phyloP scores from a whole-genome alignment of 176 grass and related monocot genomes.

The Bonia amplexicaulis region DNA sequence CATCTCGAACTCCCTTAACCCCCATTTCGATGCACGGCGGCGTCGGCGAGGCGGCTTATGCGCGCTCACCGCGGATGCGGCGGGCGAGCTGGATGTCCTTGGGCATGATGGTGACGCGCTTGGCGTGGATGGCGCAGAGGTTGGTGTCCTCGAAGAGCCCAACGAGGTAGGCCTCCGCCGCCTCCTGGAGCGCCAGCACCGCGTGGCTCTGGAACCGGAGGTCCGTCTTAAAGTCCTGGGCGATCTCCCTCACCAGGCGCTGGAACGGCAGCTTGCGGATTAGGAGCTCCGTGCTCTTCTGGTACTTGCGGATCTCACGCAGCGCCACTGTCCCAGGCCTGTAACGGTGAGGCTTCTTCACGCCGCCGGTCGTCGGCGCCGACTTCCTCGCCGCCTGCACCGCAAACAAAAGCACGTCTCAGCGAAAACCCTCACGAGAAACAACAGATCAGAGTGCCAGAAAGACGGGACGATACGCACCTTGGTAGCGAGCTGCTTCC shows the following conservation, averaged over 20 bases:
- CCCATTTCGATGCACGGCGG: fast-evolving
- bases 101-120: conserved; percentile 78
- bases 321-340: conserved; percentile 69
- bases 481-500: conserved; percentile 98
- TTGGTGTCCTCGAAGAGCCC: conserved; percentile 77
- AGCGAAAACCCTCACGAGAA: neutral
- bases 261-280: conserved; percentile 94
- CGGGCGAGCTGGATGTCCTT: conserved; percentile 76
- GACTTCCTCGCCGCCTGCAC: conserved; percentile 77
- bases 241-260: conserved; percentile 87
- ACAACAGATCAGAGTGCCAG: neutral
- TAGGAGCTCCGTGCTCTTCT: conserved; percentile 96
- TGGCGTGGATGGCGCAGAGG: conserved; percentile 78
- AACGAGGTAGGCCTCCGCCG: conserved; percentile 82
- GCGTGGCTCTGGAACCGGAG: conserved; percentile 82
- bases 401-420: neutral
- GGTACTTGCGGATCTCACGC: conserved; percentile 92
- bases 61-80: conserved; percentile 57
- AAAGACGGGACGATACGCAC: neutral
- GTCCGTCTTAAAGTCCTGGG: conserved; percentile 96
- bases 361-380: conserved; percentile 70
- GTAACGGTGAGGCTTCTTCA: conserved; percentile 95
- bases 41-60: neutral
- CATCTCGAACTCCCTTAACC: neutral
- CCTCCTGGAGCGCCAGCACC: conserved; percentile 81